phyloP scores from a whole-genome alignment of 352 stramenopile species.

The Globisporangium nagaii region DNA sequence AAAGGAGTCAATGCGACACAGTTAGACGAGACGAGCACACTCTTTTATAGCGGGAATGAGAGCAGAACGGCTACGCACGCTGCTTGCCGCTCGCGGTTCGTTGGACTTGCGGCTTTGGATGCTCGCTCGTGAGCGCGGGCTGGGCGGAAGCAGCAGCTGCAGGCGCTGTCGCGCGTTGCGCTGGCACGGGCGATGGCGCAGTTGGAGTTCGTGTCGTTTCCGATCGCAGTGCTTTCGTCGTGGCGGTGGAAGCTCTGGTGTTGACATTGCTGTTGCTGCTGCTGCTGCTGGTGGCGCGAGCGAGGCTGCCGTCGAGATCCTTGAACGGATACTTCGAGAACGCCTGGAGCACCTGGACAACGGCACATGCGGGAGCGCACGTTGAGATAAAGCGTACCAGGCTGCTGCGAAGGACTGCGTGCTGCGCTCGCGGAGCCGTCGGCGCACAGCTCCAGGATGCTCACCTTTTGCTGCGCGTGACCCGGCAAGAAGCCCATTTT shows the following conservation, averaged over 20 bases:
- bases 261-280: neutral
- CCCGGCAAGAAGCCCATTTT: constrained; percentile 65
- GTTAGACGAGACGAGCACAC: neutral
- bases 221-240: neutral
- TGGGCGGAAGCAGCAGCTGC: neutral
- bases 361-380: too few species aligned
- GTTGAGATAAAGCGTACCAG: too few species aligned
- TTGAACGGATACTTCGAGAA: constrained; percentile 69
- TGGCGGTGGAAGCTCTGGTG: neutral
- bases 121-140: neutral
- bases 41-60: neutral
- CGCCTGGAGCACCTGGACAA: constrained; percentile 36
- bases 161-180: neutral
- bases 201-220: neutral
- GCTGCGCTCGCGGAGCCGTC: too few species aligned
- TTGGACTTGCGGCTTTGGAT: constrained; percentile 11
- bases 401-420: too few species aligned
- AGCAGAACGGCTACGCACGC: constrained; percentile 23
- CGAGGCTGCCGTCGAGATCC: constrained; percentile 27
- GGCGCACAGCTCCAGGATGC: neutral
- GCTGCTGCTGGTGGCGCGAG: neutral
- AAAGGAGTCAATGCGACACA: neutral
- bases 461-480: constrained; percentile 54
- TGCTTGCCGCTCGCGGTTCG: constrained; percentile 70
- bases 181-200: neutral